Evolutionary conservation across 2,329 filamentous ascomycete genomes (phyloP), one percentile per base, ranked within the genome.

Genomic region (Fusarium tjaetaba): DNA sequence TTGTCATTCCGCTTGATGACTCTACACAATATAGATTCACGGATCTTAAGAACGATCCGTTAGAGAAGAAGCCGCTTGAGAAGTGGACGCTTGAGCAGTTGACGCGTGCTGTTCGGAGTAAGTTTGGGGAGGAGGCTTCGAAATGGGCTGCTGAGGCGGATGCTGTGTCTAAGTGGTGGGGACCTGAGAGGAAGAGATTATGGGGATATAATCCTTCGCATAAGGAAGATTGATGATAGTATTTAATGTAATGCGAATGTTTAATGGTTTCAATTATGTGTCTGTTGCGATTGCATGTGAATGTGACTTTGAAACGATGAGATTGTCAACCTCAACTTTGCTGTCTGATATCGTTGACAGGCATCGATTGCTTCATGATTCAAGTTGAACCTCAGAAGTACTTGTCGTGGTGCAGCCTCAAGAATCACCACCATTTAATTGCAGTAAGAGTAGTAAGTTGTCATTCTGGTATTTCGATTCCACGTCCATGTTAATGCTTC

Each of bases 1-100:
- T 82, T 5, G 77, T 82, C 4, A 73, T 82, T 14, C 81, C 81
- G 1, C 74, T 82, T 0, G 76, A 81, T 38, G 69, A 78, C 43
- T 78, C 78, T 26, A 76, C 78, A 11, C 80, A 79, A 57, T 82
- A 80, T 72, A 75, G 77, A 11, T 81, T 83, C n/a, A 82, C 79
- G 24, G 74, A 82, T 42, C 64, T 79, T 0, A 65, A 73, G 38
- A 61, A 70, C 2, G 81, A 82, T 61, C 76, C 78, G 2, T 70
- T 79, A 15, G 81, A 82, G 71, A 62, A 68, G 11, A 49, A 77
- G 13, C 70, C 79, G 2, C 57, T 80, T 3, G 68, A 79, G 48
- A 76, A 73, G 16, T 82, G 81, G 74, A 74, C 76, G 1, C 64
- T 79, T 15, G 55, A 60, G 2, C 46, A 71, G 4, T 63, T 81